Evolutionary conservation across 306 rosid genomes (phyloP), one percentile per base, ranked within the genome.

Genomic region (Dryas alaskensis): DNA sequence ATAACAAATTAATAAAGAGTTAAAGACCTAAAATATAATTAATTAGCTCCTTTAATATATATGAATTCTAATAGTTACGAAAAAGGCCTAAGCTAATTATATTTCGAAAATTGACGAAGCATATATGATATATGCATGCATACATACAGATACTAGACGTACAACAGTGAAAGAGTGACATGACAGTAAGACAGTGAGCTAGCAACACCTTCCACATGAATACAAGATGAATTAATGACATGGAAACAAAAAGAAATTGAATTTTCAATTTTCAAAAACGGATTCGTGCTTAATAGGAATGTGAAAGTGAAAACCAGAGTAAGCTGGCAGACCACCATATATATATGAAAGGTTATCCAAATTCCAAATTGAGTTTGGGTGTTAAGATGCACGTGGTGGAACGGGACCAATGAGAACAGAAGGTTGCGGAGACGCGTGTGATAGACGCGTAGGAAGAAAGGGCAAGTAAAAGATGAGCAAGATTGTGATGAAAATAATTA

Each of bases 251-350:
- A 10, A 10, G 65, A 72, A 53, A 47, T 63, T 75, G 67, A 78
- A 75, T 5, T 81, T 83, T 81, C 73, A 75, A 76, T 58, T 72
- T 74, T 6, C 27, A 72, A 27, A 57, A 50, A 48, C 40, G 69
- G 19, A 65, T 43, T 75, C 55, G 12, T 58, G 11, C 51, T 71
- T 76, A 72, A 49, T 78, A 11, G 10, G 37, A 66, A 47, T 19
- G 16, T 65, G 65, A 14, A 50, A 49, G 60, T 40, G 42, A 54
- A 3, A 55, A 16, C 40, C 9, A 19, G 2, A 70, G 64, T 64
- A 40, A 70, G 52, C 64, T 17, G 64, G 52, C 43, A 70, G 42
- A 54, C 57, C 57, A 52, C 57, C 57, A 8, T 22, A 22, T 22
- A 22, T 22, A 22, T 0, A 22, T 52, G n/a, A 52, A 52, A 17